Evolutionary conservation across 2,329 filamentous ascomycete genomes (phyloP), one percentile per base, ranked within the genome.

Genomic region (Penicillium concentricum): DNA sequence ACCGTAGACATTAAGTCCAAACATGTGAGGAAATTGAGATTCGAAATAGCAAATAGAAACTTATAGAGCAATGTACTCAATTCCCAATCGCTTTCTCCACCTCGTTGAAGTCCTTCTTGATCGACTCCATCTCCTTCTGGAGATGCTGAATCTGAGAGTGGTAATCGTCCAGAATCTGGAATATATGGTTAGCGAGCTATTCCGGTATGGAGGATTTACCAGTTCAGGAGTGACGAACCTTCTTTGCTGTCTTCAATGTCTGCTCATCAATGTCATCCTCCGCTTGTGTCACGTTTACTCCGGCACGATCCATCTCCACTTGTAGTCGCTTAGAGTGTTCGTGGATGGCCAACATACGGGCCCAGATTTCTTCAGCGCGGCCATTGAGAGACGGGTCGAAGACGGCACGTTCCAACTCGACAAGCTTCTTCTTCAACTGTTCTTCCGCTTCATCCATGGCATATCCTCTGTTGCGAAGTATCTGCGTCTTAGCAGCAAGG

Each of bases 351-450:
- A 86, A 78, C 84, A 88, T 86, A 38, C 85, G 76, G 30, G 85
- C 85, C 85, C 85, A 88, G 54, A 87, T 84, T 71, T 87, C 85
- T 68, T 88, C 85, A 57, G 82, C 82, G 22, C 84, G 75, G 5
- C 84, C 85, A 43, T 79, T 79, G 45, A 87, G 76, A 5, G 81
- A 79, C 0, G 85, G 84, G 64, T 88, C 85, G 50, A 84, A 82
- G 2, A 85, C 82, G 48, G 78, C 77, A 51, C 80, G 79, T 69
- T 87, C 83, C 47, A 88, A 73, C 56, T 78, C 77, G n/a, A 79
- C 65, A 46, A 88, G 74, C 67, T 85, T 85, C 72, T 83, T 83
- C 73, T 84, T 84, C 54, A 88, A 66, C 60, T 83, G 82, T 69
- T 87, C 85, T 69, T 88, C 85, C 4, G 80, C 79, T 53, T 82